Conservation (phyloP, 495 filamentous ascomycete species). For the Gamarada debralockiae region DNA sequence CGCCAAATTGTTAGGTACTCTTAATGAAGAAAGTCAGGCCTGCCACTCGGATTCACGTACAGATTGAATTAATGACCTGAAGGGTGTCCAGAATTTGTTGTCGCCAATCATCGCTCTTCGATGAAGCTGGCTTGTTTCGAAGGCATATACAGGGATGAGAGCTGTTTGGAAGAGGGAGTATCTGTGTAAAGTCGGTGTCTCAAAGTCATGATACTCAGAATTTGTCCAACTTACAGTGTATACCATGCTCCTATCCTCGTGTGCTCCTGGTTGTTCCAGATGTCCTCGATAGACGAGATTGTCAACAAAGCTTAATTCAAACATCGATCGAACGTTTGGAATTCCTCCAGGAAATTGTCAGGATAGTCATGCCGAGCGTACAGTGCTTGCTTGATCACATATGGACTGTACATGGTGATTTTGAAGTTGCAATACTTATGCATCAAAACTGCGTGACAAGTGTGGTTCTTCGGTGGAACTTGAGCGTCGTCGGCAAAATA, state of each 20-base stretch:
- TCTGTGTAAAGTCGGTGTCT: no score
- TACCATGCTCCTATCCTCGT: conserved; percentile 2
- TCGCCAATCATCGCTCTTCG: neutral
- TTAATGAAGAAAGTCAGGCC: no score
- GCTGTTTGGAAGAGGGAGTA: conserved; percentile 53
- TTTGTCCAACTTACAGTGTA: conserved; percentile 2
- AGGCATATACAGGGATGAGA: conserved; percentile 48
- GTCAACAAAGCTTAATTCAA: neutral
- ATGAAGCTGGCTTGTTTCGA: conserved; percentile 41
- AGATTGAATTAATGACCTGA: no score
- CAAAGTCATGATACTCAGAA: neutral
- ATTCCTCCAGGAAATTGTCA: neutral
- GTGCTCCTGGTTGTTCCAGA: neutral
- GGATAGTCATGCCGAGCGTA: neutral
- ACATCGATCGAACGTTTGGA: neutral
- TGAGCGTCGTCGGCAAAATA: conserved; percentile 22
- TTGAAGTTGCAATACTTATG: conserved; percentile 50
- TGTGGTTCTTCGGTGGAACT: conserved; percentile 32
- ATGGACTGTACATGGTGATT: conserved; percentile 48
- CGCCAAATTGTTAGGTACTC: no score
- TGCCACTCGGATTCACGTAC: no score
- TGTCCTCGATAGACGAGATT: neutral
- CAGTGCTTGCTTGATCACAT: conserved; percentile 36
- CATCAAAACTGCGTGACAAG: conserved; percentile 37
- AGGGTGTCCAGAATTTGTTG: neutral